phyloP scores from a whole-genome alignment of 257 asterid species.

The Nicotiana paniculata region DNA sequence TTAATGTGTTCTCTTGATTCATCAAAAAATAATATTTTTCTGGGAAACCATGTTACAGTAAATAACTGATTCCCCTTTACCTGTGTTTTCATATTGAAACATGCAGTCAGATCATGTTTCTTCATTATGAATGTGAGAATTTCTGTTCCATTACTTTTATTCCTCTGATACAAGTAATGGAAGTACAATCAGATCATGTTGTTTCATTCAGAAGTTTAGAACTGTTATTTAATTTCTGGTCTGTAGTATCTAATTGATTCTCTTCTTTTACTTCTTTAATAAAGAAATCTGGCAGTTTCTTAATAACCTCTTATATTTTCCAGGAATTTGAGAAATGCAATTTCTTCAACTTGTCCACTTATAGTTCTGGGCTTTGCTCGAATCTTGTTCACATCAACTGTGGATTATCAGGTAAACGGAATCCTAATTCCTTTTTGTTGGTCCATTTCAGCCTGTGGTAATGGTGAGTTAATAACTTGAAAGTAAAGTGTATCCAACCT shows the following conservation, averaged over 20 bases:
- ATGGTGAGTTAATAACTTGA: not conserved
- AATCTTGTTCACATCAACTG: constrained; percentile 63
- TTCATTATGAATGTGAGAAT: not conserved
- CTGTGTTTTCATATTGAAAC: not conserved
- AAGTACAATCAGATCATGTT: not conserved
- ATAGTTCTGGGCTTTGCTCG: constrained; percentile 84
- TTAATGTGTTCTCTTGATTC: too few species aligned
- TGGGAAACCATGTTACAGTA: not conserved
- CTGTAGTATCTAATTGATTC: not conserved
- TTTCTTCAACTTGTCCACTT: constrained; percentile 65
- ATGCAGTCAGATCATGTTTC: not conserved
- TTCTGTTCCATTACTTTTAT: not conserved
- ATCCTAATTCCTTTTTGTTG: not conserved
- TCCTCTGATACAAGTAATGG: not conserved
- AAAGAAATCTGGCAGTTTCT: not conserved
- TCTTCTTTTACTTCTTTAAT: not conserved
- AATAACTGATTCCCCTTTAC: not conserved
- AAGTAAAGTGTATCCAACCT: not conserved
- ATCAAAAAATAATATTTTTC: not conserved
- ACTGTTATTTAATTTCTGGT: not conserved
- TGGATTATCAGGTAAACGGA: constrained; percentile 70
- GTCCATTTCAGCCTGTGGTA: not conserved
- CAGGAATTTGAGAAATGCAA: constrained; percentile 54
- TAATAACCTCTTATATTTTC: not conserved
- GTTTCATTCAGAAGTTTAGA: not conserved